phyloP scores from a whole-genome alignment of 129 eudicot genomes.

The Helianthus tuberosus region DNA sequence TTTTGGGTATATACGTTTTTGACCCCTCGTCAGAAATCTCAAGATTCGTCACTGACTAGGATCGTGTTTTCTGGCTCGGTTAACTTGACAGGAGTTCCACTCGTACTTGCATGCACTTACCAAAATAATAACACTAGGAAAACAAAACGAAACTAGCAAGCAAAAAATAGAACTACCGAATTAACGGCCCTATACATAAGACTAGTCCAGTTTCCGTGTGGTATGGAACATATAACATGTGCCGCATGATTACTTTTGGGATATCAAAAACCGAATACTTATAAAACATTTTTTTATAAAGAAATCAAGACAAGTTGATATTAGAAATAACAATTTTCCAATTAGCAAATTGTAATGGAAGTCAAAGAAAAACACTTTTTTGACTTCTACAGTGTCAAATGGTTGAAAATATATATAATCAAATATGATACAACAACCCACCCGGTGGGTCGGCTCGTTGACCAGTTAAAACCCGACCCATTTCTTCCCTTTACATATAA shows the following conservation, averaged over 20 bases:
- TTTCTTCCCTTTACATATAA: neutral
- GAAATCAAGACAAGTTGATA: neutral
- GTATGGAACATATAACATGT: neutral
- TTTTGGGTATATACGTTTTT: no score
- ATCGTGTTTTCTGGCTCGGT: no score
- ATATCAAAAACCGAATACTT: neutral
- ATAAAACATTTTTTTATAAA: neutral
- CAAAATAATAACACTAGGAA: no score
- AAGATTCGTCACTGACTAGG: no score
- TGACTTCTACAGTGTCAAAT: neutral
- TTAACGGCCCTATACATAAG: neutral
- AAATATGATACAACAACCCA: no score
- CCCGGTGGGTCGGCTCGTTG: neutral
- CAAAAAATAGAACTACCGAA: neutral
- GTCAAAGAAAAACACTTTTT: slow-evolving; percentile 10
- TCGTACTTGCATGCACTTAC: no score
- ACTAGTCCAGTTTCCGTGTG: neutral
- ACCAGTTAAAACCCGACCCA: slow-evolving; percentile 18
- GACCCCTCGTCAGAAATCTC: no score
- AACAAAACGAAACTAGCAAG: neutral
- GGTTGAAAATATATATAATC: no score
- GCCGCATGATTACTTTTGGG: neutral
- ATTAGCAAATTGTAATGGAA: slow-evolving; percentile 6
- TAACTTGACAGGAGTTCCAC: no score
- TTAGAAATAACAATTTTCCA: neutral